Base-by-base conservation (phyloP, 306 rosid species). In the Citrullus colocynthis region DNA sequence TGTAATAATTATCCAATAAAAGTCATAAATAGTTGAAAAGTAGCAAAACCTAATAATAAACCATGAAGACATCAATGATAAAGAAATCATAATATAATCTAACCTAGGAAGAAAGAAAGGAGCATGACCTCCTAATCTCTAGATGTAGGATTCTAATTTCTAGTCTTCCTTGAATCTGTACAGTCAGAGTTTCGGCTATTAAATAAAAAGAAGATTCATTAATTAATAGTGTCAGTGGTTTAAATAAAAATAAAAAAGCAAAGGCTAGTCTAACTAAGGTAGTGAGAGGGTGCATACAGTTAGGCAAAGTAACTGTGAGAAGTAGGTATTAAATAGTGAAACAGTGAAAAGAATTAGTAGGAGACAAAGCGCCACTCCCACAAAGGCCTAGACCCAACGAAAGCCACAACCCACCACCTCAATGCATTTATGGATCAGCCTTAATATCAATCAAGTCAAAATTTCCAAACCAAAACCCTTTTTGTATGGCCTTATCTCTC, bases 291-390 rank as follows among this genome's bases (percentile, higher is more conserved):
- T 52, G 57, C 57, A 52, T 51, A 15, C 16, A 52, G 57, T 52
- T 52, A 52, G 57, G 2, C 5, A 16, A 15, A 16, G 57, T 14
- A 58, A 58, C 21, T 58, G 6, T 3, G 6, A 57, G 39, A 32
- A 32, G 54, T 48, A 3, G 1, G 17, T 4, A 32, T 62, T 63
- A 32, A 64, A 64, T 16, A 15, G 6, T 2, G 71, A 7, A 34
- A 64, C 48, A 64, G 45, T 36, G 24, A 16, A 64, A 34, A 4
- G 45, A 64, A 61, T 61, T 64, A 66, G 9, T 66, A 66, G 74
- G 74, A 18, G 52, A 66, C 74, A 66, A 37, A 66, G 74, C 74
- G 74, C 74, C 74, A 66, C 74, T 39, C 74, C 8, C 52, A 39
- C 54, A 9, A 18, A 51, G 17, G 41, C 49, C 48, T 34, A 65